Percentiles rank a stretch among this genome's conserved stretches.
Evolutionary conservation across 176 grass and related monocot genomes (phyloP).

Genomic region (Stipa capillata): DNA sequence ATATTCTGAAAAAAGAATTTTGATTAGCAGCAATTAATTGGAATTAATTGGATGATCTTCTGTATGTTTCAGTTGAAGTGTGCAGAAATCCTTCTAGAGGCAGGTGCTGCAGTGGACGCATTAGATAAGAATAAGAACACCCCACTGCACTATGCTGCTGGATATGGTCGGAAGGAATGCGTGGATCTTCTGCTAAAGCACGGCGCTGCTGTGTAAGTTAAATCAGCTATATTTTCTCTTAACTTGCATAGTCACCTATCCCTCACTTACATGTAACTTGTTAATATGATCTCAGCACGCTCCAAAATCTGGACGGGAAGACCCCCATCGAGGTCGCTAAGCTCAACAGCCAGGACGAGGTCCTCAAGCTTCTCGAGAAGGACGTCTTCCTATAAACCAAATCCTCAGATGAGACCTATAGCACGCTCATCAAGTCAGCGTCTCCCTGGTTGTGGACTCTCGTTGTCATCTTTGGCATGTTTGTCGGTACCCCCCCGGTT

Average conservation of each 20-base stretch:
- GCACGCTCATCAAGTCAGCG: background rate
- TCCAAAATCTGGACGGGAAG: constrained; percentile 84
- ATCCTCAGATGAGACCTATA: too few species aligned
- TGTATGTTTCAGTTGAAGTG: constrained; percentile 47
- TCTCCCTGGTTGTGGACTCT: background rate
- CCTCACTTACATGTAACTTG: background rate
- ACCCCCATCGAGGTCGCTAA: constrained; percentile 74
- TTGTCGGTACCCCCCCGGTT: background rate
- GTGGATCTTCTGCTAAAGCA: constrained; percentile 72
- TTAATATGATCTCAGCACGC: constrained; percentile 37
- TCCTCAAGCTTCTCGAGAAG: constrained; percentile 81
- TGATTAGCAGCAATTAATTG: background rate
- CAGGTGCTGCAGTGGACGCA: constrained; percentile 56
- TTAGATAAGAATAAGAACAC: constrained; percentile 93
- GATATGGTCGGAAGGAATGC: constrained; percentile 79
- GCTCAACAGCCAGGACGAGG: constrained; percentile 78
- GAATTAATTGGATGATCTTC: background rate
- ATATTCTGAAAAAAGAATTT: background rate
- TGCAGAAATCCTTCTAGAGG: constrained; percentile 61
- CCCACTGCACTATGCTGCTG: constrained; percentile 77
- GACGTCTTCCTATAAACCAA: constrained; percentile 68
- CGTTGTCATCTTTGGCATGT: background rate
- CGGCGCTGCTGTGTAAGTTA: constrained; percentile 86
- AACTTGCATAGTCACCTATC: background rate
- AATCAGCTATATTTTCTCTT: background rate